Percentiles rank a stretch among this genome's conserved stretches.
These are phyloP conservation scores for Clonostachys solani DNA, from an alignment of 2,329 filamentous ascomycete species.

Conservation along the genomic window DNA sequence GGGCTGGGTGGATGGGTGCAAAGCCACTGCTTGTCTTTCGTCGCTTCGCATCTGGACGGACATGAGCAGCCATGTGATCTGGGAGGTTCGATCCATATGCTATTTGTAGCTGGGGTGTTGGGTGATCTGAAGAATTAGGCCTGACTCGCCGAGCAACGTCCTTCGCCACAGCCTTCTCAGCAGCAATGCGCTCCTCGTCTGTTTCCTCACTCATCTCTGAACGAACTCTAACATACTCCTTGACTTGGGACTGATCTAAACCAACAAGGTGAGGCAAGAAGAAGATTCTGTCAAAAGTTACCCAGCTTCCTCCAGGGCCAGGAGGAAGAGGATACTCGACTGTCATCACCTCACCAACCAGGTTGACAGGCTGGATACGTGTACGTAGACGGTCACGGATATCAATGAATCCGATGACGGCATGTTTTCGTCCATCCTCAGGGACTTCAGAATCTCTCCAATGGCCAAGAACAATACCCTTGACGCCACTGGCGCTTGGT, in stretches of 20 bases:
- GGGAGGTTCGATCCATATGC: conserved; percentile 48
- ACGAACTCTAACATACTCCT: conserved; percentile 58
- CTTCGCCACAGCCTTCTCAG: conserved; percentile 36
- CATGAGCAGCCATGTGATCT: conserved; percentile 27
- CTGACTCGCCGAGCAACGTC: conserved; percentile 41
- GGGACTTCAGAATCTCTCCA: conserved; percentile 56
- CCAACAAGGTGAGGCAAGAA: conserved; percentile 53
- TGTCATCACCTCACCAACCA: conserved; percentile 40
- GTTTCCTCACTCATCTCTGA: conserved; percentile 28
- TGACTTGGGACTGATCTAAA: conserved; percentile 52
- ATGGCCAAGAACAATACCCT: conserved; percentile 49
- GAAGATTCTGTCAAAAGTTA: conserved; percentile 56
- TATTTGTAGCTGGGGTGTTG: conserved; percentile 31
- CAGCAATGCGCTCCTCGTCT: conserved; percentile 14
- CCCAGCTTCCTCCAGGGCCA: conserved; percentile 59
- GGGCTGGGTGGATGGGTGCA: conserved; percentile 22
- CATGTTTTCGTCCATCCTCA: conserved; percentile 45
- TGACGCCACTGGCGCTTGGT: conserved; percentile 24
- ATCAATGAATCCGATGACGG: conserved; percentile 60
- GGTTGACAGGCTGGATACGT: conserved; percentile 46
- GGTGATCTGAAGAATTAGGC: conserved; percentile 37
- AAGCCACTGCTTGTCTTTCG: conserved; percentile 35
- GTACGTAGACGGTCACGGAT: conserved; percentile 56
- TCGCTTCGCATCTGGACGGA: conserved; percentile 39
- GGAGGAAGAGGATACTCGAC: conserved; percentile 45